Evolutionary conservation across 2,329 filamentous ascomycete species (phyloP).

Genomic region (Fusarium brachygibbosum): DNA sequence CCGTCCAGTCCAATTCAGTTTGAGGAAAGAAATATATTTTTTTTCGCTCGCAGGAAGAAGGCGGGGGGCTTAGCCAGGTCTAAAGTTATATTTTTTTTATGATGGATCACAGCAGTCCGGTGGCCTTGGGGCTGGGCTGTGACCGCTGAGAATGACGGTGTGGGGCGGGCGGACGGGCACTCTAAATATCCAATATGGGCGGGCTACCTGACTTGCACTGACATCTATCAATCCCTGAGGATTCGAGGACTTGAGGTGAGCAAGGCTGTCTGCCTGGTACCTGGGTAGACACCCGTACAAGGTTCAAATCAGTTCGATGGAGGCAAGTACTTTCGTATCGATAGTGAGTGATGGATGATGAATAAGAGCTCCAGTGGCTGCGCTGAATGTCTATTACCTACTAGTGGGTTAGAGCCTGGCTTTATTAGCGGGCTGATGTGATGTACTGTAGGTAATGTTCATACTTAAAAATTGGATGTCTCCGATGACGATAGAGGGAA

Average conservation of each 20-base stretch:
- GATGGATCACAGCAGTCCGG: constrained; percentile 25
- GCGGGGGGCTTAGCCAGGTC: constrained; percentile 21
- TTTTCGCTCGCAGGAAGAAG: constrained; percentile 9
- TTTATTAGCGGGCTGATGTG: background rate
- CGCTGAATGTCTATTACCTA: background rate
- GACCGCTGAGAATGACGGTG: constrained; percentile 39
- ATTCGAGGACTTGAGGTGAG: background rate
- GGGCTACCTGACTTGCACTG: background rate
- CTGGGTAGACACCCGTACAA: background rate
- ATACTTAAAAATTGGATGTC: background rate
- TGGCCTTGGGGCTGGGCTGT: constrained; percentile 43
- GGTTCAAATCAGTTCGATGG: background rate
- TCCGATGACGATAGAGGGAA: background rate
- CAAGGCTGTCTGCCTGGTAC: background rate
- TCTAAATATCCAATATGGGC: constrained; percentile 17
- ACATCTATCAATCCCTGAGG: background rate
- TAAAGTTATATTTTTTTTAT: constrained; percentile 32
- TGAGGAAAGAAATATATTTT: constrained; percentile 14
- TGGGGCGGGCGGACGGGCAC: constrained; percentile 33
- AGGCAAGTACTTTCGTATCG: background rate
- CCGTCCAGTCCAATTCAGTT: constrained; percentile 12
- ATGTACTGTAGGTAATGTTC: background rate
- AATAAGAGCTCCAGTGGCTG: background rate
- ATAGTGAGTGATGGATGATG: background rate
- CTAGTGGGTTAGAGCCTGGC: background rate